Evolutionary conservation across 495 filamentous ascomycete genomes (phyloP), one percentile per base, ranked within the genome.

Genomic region (Glonium stellatum): DNA sequence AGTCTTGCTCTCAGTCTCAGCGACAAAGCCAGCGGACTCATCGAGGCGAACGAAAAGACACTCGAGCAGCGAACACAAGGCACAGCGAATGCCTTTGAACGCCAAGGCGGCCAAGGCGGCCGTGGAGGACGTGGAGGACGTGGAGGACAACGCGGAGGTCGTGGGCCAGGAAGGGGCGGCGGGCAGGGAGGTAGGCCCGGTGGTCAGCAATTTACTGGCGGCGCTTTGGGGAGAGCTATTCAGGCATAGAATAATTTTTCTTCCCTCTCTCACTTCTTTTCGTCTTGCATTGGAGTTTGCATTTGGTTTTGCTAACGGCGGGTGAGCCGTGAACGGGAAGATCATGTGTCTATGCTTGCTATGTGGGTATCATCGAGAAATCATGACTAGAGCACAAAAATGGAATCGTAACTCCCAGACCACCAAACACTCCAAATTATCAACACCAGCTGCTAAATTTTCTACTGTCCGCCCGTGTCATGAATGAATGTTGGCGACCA

Each of bases 31-130:
- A 92, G 87, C 68, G 85, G 86, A 48, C 81, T 99, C 25, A 96
- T 97, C 73, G 93, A 99, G 79, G 84, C 86, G 68, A 99, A 99
- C 77, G 93, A 99, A 77, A 87, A 95, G 71, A 92, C 89, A 50
- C 80, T 97, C 61, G 93, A 99, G 81, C 90, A 95, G 74, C 84
- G 92, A 70, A 99, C 93, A 56, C 90, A 95, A 73, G 93, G 93
- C 57, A 93, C 90, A 65, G 85, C 92, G 48, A 95, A 95, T 69
- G 92, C 92, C 54, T 96, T 96, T 73, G 90, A 95, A 79, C 77
- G 90, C 70, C 86, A 91, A 75, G 87, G 87, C 60, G 88, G 86
- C 64, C 78, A 85, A 25, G 84, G 85, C 21, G 83, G 85, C 35
- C 75, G 78, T 27, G 80, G 56, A 42, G 57, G 68, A 13, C 25